Conservation (phyloP, 257 asterid genomes). For the Mentha longifolia region DNA sequence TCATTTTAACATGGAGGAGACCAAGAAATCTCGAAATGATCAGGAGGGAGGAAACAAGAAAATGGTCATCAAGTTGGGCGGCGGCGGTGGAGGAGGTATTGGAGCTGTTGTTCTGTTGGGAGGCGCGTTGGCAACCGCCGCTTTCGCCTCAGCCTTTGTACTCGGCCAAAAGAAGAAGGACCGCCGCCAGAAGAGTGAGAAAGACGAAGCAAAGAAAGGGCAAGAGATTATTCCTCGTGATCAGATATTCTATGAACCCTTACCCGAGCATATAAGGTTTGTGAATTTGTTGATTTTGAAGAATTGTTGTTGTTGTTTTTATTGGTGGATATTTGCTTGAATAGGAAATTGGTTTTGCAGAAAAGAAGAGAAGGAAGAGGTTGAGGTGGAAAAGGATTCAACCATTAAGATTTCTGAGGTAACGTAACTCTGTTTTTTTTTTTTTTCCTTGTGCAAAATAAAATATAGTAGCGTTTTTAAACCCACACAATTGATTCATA, state of each 20-base stretch:
- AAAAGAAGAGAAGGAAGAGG: slow-evolving; percentile 28
- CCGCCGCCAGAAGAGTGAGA: slow-evolving; percentile 25
- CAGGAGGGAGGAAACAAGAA: slow-evolving; percentile 26
- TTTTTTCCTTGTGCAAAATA: not conserved
- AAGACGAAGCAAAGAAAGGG: slow-evolving; percentile 10
- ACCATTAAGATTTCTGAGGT: slow-evolving; percentile 34
- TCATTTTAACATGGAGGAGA: slow-evolving; percentile 30
- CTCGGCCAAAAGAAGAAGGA: slow-evolving; percentile 36
- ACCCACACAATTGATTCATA: not conserved
- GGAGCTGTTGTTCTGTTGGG: slow-evolving; percentile 61
- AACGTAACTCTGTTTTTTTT: slow-evolving; percentile 37
- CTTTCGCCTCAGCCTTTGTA: slow-evolving; percentile 44
- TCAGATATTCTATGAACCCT: not conserved
- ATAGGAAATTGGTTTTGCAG: slow-evolving; percentile 31
- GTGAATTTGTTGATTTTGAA: slow-evolving; percentile 23
- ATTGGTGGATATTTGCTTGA: slow-evolving; percentile 17
- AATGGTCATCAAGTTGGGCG: slow-evolving; percentile 36
- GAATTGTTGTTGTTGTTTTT: not conserved
- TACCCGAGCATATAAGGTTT: slow-evolving; percentile 34
- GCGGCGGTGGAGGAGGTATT: slow-evolving; percentile 46
- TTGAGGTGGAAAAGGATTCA: slow-evolving; percentile 17
- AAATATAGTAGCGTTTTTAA: not conserved
- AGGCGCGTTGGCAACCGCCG: slow-evolving; percentile 72
- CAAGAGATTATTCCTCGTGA: not conserved
- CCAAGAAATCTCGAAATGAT: slow-evolving; percentile 21